Evolutionary conservation across 352 stramenopile species (phyloP), one percentile per base, ranked within the genome.

Genomic region (Phytophthora hibernalis): DNA sequence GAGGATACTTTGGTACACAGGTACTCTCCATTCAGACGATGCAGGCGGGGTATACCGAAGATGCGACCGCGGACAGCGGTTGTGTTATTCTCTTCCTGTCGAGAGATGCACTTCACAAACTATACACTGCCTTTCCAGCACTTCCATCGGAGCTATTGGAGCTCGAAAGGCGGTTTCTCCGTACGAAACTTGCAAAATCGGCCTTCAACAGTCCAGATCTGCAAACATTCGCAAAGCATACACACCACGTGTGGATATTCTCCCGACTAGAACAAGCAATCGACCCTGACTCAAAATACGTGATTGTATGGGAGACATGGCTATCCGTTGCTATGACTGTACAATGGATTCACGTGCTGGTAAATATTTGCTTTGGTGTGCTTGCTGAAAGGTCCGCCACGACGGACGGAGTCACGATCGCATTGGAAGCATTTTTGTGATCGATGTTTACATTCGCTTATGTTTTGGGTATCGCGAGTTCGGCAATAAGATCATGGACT

Each of bases 401-500:
- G 1, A 63, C 35, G 1, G 72, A 77, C 16, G 57, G 35, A 15
- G 18, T 72, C 5, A 65, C 79, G 5, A 62, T 83, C 15, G 33
- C 76, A 0, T 51, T 77, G 0, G 79, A 90, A 52, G 0, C 74
- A 0, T 66, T 28, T 90, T 89, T 40, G 54, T 68, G 1, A 2
- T 85, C 2, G 82, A 90, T 24, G 63, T 90, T 8, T 74, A 82
- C 35, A 54, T 90, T 10, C 69, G 76, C 8, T 70, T 54, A 10
- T 68, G 76, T 5, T 68, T 87, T 6, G 80, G 82, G 0, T 87
- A 75, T 55, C 83, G 79, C 47, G 65, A 77, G 5, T 89, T 76
- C 47, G 82, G 82, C 26, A 90, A 89, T 57, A 90, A 90, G 40
- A 63, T 89, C 51, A 82, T 87, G 73, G 63, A 87, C 24, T 45